Evolutionary conservation across 768 basidiomycete species (phyloP), one percentile per base, ranked within the genome.

Genomic region (Pholiota molesta): DNA sequence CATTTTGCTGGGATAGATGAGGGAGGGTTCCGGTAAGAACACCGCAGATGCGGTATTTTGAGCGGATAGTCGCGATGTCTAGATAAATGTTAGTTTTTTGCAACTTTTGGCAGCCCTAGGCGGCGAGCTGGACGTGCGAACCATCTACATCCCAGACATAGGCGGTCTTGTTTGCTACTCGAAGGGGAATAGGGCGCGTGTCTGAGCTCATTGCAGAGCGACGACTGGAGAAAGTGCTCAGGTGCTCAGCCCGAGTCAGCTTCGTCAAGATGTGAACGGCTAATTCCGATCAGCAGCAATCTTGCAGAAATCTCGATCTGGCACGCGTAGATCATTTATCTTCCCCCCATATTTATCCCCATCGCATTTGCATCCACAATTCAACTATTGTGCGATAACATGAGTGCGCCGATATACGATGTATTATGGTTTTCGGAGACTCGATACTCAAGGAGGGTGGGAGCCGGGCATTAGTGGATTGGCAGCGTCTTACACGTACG

Each of bases 1-100:
- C 86, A 78, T 99, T 99, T 75, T 99, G 97, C 69, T 98, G 96
- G 1, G 95, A 89, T 1, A 99, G 82, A 71, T 95, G 94, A 2
- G 97, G 96, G 14, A 99, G 85, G 0, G 97, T 99, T 0, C 97
- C 97, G 0, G 87, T 83, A 47, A 98, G 76, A 47, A 94, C 79
- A 37, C 97, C 95, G 68, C 92, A 95, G 52, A 99, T 83, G 59
- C 81, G 87, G 74, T 97, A 88, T 66, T 88, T 77, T 31, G 90
- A 85, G 39, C 97, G 92, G 10, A 99, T 77, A 6, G 77, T 81
- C 9, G 90, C 88, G 67, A 94, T 89, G 71, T 95, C 97, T 96
- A 70, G 49, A 42, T 40, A n/a, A 19, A 59, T 60, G 39, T 53
- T 59, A 57, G 39, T 44, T 29, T 31, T 59, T 26, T 26, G 26